Evolutionary conservation across 805 yeast genomes (phyloP).

Genomic region (Grigorovia humatica): DNA sequence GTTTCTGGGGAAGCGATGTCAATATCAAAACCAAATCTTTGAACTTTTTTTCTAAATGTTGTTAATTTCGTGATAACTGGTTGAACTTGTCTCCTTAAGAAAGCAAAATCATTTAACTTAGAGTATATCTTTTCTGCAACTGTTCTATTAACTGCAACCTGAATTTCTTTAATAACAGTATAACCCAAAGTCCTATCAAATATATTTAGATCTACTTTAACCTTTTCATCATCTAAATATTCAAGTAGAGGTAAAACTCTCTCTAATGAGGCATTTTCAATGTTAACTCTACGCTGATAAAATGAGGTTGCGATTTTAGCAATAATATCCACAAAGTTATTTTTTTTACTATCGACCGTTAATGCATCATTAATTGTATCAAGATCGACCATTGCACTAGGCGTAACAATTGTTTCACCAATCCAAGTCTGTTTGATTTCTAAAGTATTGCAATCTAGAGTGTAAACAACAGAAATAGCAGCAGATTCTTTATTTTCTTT

Average conservation of each 20-base stretch:
- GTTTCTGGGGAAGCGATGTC: conserved; percentile 68
- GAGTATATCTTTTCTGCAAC: conserved; percentile 75
- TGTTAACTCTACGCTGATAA: conserved; percentile 18
- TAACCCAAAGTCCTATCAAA: conserved; percentile 51
- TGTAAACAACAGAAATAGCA: conserved; percentile 70
- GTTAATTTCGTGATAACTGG: conserved; percentile 79
- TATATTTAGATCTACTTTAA: conserved; percentile 59
- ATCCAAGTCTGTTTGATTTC: conserved; percentile 70
- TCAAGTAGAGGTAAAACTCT: conserved; percentile 56
- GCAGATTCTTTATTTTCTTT: conserved; percentile 49
- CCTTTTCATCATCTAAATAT: conserved; percentile 78
- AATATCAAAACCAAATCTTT: conserved; percentile 52
- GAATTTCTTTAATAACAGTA: conserved; percentile 60
- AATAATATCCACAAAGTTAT: conserved; percentile 8
- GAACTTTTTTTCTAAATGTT: conserved; percentile 61
- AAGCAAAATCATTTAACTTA: conserved; percentile 66
- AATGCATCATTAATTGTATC: conserved; percentile 15
- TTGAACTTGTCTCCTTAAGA: conserved; percentile 77
- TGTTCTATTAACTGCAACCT: conserved; percentile 71
- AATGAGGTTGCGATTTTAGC: conserved; percentile 19
- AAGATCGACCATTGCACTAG: conserved; percentile 33
- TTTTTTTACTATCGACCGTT: conserved; percentile 2
- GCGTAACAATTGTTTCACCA: conserved; percentile 58
- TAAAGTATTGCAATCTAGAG: conserved; percentile 59
- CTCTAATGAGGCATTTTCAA: conserved; percentile 8